phyloP scores from a whole-genome alignment of 2,329 filamentous ascomycete species.

The Didymellaceae sp. region DNA sequence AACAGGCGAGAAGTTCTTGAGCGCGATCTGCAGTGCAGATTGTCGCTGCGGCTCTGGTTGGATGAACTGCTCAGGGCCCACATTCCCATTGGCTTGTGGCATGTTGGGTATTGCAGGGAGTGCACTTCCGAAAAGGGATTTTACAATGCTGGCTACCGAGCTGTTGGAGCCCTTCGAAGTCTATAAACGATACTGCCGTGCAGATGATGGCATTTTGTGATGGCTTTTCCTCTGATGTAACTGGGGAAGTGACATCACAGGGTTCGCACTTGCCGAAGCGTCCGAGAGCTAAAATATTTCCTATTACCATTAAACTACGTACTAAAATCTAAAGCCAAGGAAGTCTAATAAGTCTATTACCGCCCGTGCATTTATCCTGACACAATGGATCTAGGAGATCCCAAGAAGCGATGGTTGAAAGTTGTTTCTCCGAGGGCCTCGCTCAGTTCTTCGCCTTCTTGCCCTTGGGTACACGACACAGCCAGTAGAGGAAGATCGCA shows the following conservation, averaged over 20 bases:
- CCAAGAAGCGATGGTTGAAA: neutral
- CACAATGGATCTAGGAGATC: neutral
- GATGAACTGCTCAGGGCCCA: slow-evolving; percentile 11
- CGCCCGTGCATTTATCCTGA: neutral
- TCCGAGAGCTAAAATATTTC: slow-evolving; percentile 2
- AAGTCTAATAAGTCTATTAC: slow-evolving; percentile 10
- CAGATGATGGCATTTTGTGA: slow-evolving; percentile 5
- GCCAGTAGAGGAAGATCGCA: slow-evolving; percentile 60
- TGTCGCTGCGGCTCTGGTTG: slow-evolving; percentile 16
- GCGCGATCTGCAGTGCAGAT: slow-evolving; percentile 21
- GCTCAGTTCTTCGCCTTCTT: slow-evolving; percentile 47
- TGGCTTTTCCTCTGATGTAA: slow-evolving; percentile 10
- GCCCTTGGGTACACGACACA: slow-evolving; percentile 57
- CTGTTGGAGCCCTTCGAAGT: neutral
- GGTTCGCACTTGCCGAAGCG: neutral
- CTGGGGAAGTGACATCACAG: slow-evolving; percentile 16
- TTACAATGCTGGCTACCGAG: neutral
- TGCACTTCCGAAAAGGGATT: neutral
- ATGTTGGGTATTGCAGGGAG: neutral
- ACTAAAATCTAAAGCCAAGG: neutral
- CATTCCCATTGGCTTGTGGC: slow-evolving; percentile 10
- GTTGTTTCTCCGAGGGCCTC: neutral
- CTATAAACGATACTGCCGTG: neutral
- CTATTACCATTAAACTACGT: slow-evolving; percentile 7
- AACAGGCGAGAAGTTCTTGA: slow-evolving; percentile 26